phyloP scores from a whole-genome alignment of 148 eudicot genomes.

The Suaeda aralocaspica region DNA sequence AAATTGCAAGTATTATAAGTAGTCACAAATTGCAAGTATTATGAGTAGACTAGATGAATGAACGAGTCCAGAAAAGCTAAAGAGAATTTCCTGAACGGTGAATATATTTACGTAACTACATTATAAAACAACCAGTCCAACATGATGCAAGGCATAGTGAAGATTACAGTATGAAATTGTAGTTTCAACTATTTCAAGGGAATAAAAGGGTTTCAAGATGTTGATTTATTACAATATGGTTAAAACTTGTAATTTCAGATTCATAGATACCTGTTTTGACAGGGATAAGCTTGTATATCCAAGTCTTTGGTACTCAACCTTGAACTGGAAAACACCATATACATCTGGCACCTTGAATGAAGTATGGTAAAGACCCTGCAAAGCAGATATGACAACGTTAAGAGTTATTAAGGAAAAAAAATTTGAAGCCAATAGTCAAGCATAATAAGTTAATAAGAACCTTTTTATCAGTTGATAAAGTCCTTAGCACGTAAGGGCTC shows the following conservation, averaged over 20 bases:
- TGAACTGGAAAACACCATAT: constrained; percentile 96
- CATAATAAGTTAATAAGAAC: constrained; percentile 12
- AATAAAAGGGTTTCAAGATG: not conserved
- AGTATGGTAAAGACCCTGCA: constrained; percentile 71
- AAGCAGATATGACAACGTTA: not conserved
- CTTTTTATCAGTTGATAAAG: constrained; percentile 38
- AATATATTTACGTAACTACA: not conserved
- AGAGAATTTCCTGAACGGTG: not conserved
- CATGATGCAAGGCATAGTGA: not conserved
- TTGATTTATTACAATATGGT: not conserved
- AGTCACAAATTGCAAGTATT: not conserved
- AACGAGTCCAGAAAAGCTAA: too few relatives aligned
- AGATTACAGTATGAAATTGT: too few relatives aligned
- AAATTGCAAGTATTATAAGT: not conserved
- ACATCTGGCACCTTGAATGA: constrained; percentile 92
- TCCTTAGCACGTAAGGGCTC: constrained; percentile 45
- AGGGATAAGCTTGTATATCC: constrained; percentile 90
- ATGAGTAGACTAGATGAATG: not conserved
- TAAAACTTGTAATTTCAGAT: not conserved
- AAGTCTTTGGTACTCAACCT: constrained; percentile 86
- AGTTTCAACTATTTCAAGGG: too few relatives aligned
- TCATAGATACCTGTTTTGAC: constrained; percentile 87
- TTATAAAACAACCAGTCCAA: not conserved
- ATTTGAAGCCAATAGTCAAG: not conserved
- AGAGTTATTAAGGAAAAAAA: constrained; percentile 5